phyloP scores from a whole-genome alignment of 176 grass and related monocot species.

The Chrysopogon serrulatus region DNA sequence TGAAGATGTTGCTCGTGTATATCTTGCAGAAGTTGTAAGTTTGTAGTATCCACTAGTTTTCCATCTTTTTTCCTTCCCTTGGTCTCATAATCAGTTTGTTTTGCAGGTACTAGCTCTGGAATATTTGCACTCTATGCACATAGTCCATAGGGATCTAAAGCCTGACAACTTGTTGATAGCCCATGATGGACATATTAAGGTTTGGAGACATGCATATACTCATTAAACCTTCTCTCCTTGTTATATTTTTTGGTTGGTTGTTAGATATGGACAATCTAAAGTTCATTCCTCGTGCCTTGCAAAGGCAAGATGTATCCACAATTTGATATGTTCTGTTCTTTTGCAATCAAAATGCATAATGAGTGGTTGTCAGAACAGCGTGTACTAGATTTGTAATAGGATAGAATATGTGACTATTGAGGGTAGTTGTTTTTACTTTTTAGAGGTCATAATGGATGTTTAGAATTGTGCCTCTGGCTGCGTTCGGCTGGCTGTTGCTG shows the following conservation, averaged over 20 bases:
- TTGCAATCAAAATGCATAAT: constrained; percentile 3
- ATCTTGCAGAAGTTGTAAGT: constrained; percentile 99
- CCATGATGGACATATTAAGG: constrained; percentile 99
- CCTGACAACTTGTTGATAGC: constrained; percentile 98
- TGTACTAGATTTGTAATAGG: not conserved
- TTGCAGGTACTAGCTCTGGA: constrained; percentile 96
- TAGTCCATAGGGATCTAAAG: constrained; percentile 99
- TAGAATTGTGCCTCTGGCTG: not conserved
- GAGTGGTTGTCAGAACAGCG: not conserved
- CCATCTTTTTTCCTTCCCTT: not conserved
- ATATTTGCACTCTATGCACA: constrained; percentile 90
- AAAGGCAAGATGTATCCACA: not conserved
- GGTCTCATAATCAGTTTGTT: constrained; percentile 21
- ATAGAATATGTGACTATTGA: constrained; percentile 12
- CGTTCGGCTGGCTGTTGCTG: no score
- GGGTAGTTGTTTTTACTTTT: not conserved
- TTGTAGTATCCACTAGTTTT: constrained; percentile 23
- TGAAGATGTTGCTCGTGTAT: constrained; percentile 95
- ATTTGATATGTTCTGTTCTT: not conserved
- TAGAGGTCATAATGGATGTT: not conserved
- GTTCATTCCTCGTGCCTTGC: not conserved
- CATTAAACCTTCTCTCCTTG: constrained; percentile 3
- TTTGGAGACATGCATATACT: constrained; percentile 26
- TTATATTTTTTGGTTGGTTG: not conserved
- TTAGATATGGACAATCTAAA: constrained; percentile 5